Evolutionary conservation across 495 filamentous ascomycete species (phyloP).

Genomic region (Penicillium alfredii): DNA sequence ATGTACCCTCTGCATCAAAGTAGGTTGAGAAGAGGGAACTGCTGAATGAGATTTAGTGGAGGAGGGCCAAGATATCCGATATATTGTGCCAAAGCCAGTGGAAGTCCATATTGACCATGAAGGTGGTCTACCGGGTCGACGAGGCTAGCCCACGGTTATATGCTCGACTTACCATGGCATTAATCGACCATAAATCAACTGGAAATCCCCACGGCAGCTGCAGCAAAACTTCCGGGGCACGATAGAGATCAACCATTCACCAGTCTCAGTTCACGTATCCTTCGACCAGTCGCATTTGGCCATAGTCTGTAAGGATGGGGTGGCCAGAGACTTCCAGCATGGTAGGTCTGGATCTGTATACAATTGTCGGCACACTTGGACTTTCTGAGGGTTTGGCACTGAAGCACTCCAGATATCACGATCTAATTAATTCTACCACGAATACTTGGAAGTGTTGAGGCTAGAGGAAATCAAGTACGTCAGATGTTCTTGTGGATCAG

Average conservation of each 20-base stretch:
- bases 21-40: conserved; percentile 15
- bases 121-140: conserved; percentile 21
- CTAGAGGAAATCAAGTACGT: too few species aligned
- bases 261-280: conserved; percentile 9
- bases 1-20: conserved; percentile 18
- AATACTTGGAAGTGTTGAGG: too few species aligned
- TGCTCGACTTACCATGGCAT: conserved; percentile 13
- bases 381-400: too few species aligned
- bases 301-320: conserved; percentile 19
- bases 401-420: too few species aligned
- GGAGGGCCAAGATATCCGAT: conserved; percentile 18
- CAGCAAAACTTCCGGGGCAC: conserved; percentile 19
- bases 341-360: conserved; percentile 11
- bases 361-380: conserved; percentile 10
- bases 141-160: conserved; percentile 10
- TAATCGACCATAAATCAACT: conserved; percentile 20
- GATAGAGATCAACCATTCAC: conserved; percentile 22
- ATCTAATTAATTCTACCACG: too few species aligned
- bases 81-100: conserved; percentile 24
- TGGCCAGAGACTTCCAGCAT: conserved; percentile 8
- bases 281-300: conserved; percentile 11
- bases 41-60: conserved; percentile 15
- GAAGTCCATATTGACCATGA: conserved; percentile 20
- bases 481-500: too few species aligned
- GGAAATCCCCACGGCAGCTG: conserved; percentile 15